Evolutionary conservation across 169 alveolate species (phyloP).

Genomic region (Cryptosporidium bovis): DNA sequence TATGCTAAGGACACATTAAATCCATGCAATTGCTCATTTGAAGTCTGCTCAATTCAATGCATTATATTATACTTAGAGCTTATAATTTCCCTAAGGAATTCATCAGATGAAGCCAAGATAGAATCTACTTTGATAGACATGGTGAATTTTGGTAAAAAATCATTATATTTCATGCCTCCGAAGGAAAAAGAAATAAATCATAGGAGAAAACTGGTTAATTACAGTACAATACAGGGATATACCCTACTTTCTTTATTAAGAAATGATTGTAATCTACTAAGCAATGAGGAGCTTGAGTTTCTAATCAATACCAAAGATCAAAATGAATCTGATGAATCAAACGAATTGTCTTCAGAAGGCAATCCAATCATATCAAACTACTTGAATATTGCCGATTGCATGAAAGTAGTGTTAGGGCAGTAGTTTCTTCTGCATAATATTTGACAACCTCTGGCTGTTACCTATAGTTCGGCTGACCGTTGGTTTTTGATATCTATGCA

Average conservation of each 20-base stretch:
- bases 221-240: conserved; percentile 13
- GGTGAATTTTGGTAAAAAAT: conserved; percentile 15
- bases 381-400: neutral
- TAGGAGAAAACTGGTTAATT: conserved; percentile 14
- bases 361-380: conserved; percentile 9
- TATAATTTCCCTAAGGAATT: neutral
- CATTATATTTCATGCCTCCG: conserved; percentile 10
- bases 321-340: neutral
- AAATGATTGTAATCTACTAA: neutral
- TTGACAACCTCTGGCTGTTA: neutral
- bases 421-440: neutral
- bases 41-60: conserved; percentile 48
- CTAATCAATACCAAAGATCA: neutral
- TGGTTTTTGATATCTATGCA: no score
- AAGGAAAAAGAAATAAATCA: no score
- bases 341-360: neutral
- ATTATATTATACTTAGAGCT: conserved; percentile 28
- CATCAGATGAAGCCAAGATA: conserved; percentile 9
- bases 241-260: conserved; percentile 30
- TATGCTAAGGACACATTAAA: conserved; percentile 1
- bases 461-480: neutral
- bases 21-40: conserved; percentile 12
- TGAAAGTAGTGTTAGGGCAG: neutral
- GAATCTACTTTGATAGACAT: neutral
- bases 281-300: conserved; percentile 10